phyloP scores from a whole-genome alignment of 768 basidiomycete genomes.

The Pleurotus platypus region DNA sequence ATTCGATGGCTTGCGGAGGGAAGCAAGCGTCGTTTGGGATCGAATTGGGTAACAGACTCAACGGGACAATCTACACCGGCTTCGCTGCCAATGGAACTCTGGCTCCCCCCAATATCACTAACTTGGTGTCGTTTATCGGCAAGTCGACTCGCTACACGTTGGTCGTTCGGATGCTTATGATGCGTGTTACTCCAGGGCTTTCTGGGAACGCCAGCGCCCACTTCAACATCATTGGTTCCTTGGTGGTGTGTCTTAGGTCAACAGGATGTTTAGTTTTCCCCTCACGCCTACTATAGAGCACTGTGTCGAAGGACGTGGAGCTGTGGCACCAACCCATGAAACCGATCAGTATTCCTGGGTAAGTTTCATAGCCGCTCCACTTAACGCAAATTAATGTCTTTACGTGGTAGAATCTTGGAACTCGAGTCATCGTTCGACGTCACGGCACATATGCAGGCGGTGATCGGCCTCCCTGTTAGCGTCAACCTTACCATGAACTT shows the following conservation, averaged over 20 bases:
- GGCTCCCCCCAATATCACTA: background rate
- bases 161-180: too few relatives aligned
- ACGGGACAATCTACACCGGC: background rate
- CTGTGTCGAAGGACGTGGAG: background rate
- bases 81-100: background rate
- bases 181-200: background rate
- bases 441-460: background rate
- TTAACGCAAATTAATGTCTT: background rate
- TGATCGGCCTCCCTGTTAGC: background rate
- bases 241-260: background rate
- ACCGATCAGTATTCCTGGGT: conserved; percentile 1
- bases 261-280: background rate
- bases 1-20: background rate
- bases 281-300: background rate
- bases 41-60: background rate
- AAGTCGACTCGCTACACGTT: background rate
- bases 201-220: background rate
- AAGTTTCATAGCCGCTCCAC: background rate
- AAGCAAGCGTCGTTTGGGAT: background rate
- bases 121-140: background rate
- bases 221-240: background rate
- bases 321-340: background rate
- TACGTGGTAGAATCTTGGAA: background rate
- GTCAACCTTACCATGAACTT: background rate
- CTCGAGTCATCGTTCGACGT: background rate